Evolutionary conservation across 2,329 filamentous ascomycete genomes (phyloP).

Genomic region (Epichloe brachyelytri): DNA sequence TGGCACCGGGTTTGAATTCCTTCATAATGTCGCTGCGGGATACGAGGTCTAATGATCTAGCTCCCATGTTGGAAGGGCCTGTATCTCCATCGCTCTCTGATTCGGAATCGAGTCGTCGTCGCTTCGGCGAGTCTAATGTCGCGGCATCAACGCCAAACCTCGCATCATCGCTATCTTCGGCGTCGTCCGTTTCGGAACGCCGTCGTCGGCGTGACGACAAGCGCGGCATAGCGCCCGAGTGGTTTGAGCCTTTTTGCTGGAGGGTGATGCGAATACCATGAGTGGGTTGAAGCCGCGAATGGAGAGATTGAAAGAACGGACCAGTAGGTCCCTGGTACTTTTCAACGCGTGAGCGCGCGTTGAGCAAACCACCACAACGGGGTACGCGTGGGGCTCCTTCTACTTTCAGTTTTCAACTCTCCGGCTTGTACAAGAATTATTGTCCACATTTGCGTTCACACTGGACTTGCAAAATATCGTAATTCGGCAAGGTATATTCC

Average conservation of each 20-base stretch:
- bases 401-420: background rate
- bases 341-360: background rate
- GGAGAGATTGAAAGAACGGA: background rate
- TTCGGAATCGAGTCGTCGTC: conserved; percentile 19
- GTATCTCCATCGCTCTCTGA: conserved; percentile 9
- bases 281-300: background rate
- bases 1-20: conserved; percentile 60
- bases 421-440: background rate
- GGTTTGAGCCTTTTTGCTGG: background rate
- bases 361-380: background rate
- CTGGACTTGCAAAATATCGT: too few species aligned
- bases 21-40: conserved; percentile 13
- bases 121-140: conserved; percentile 21
- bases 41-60: conserved; percentile 5
- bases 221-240: conserved; percentile 15
- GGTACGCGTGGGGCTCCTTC: background rate
- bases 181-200: conserved; percentile 29
- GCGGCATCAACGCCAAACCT: conserved; percentile 13
- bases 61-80: conserved; percentile 7
- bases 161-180: conserved; percentile 20
- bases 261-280: background rate
- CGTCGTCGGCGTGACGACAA: conserved; percentile 27
- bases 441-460: background rate
- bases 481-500: too few species aligned
- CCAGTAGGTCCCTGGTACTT: background rate